A percentile compares a stretch with the other conserved stretches of the same genome.
Conservation (phyloP, 1,284 basidiomycete genomes). For the Cronartium quercuum region DNA sequence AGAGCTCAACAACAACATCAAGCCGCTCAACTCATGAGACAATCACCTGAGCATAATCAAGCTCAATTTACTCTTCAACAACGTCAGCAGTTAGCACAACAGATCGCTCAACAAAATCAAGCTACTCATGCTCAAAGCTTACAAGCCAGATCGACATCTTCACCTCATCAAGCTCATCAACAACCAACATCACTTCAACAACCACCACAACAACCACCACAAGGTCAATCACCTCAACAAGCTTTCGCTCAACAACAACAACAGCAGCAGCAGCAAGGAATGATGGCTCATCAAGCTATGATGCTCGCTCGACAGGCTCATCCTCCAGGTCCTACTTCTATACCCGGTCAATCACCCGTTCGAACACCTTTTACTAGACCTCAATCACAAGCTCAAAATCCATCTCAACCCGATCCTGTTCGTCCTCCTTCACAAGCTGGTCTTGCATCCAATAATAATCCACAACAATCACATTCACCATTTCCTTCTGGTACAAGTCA, state of each 20-base stretch:
- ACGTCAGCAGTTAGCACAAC: slow-evolving; percentile 13
- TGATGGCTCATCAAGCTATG: slow-evolving; percentile 1
- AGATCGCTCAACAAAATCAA: slow-evolving; percentile 7
- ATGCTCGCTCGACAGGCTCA: slow-evolving; percentile 3
- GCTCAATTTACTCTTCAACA: slow-evolving; percentile 3
- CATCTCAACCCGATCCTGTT: background rate
- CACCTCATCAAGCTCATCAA: slow-evolving; percentile 19
- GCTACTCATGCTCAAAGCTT: background rate
- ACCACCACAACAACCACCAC: background rate
- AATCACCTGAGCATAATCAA: slow-evolving; percentile 7
- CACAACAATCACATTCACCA: slow-evolving; percentile 18
- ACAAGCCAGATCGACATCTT: slow-evolving; percentile 15
- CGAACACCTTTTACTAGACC: slow-evolving; percentile 21
- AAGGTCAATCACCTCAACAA: background rate
- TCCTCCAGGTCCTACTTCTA: slow-evolving; percentile 1
- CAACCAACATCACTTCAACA: slow-evolving; percentile 13
- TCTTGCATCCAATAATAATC: background rate
- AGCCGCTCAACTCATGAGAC: background rate
- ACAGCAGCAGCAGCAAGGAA: background rate
- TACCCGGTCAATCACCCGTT: slow-evolving; percentile 17
- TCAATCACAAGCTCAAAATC: slow-evolving; percentile 18
- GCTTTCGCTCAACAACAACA: slow-evolving; percentile 5
- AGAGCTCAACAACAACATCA: background rate
- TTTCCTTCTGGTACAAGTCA: slow-evolving; percentile 14
- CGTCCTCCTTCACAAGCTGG: slow-evolving; percentile 25